Evolutionary conservation across 2,329 filamentous ascomycete genomes (phyloP).

Genomic region (Apiospora malaysiana): DNA sequence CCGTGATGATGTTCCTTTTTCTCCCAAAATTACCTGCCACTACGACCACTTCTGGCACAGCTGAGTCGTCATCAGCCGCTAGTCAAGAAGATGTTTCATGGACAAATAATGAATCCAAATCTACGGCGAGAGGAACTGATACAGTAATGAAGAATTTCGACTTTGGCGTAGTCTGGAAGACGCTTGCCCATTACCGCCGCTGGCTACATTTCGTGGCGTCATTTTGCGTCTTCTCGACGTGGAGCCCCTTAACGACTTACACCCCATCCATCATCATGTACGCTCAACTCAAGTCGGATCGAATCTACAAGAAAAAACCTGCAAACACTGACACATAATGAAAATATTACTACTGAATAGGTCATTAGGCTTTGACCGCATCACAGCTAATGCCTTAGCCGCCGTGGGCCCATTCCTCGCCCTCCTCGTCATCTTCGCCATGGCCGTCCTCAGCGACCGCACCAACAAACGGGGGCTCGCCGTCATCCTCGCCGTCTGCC

Average conservation of each 20-base stretch:
- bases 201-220: conserved; percentile 57
- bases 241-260: conserved; percentile 58
- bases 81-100: not conserved
- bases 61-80: not conserved
- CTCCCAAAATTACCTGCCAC: conserved; percentile 48
- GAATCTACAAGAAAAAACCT: too few species aligned
- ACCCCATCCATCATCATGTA: conserved; percentile 53
- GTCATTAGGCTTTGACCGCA: conserved; percentile 51
- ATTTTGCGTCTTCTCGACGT: conserved; percentile 57
- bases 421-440: conserved; percentile 53
- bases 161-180: conserved; percentile 48
- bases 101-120: not conserved
- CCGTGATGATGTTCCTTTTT: conserved; percentile 46
- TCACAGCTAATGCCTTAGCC: conserved; percentile 53
- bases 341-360: conserved; percentile 27
- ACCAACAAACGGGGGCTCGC: conserved; percentile 49
- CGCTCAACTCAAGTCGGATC: too few species aligned
- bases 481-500: conserved; percentile 51
- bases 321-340: not conserved
- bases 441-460: conserved; percentile 54
- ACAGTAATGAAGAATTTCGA: not conserved
- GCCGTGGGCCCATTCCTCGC: conserved; percentile 50
- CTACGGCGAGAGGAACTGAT: not conserved
- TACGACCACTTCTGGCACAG: conserved; percentile 31
- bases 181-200: conserved; percentile 49